A percentile compares a stretch with the other conserved stretches of the same genome.
phyloP scores from a whole-genome alignment of 202 grass and related monocot species.

The Miscanthus sacchariflorus region DNA sequence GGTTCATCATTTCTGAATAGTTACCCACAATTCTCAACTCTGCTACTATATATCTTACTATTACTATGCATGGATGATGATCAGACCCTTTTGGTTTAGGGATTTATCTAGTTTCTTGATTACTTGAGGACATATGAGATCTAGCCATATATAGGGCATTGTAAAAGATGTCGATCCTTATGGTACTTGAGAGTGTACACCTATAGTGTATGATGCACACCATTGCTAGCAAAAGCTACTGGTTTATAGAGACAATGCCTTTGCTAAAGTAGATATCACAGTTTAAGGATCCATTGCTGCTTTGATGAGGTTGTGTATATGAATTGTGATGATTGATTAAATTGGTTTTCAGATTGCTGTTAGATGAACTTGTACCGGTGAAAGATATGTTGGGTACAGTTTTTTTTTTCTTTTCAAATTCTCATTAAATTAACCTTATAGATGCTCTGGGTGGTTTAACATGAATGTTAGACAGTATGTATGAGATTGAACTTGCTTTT shows the following conservation, averaged over 20 bases:
- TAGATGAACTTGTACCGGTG: background rate
- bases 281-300: conserved; percentile 6
- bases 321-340: background rate
- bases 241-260: background rate
- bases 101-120: background rate
- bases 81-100: conserved; percentile 1
- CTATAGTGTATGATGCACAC: background rate
- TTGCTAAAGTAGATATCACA: background rate
- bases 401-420: background rate
- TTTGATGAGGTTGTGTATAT: background rate
- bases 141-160: background rate
- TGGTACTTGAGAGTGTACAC: background rate
- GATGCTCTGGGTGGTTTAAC: background rate
- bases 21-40: background rate
- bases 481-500: background rate
- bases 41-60: background rate
- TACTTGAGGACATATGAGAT: conserved; percentile 3
- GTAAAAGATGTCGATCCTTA: background rate
- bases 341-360: background rate
- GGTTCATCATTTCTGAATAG: background rate
- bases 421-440: background rate
- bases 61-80: background rate
- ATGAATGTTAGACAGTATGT: background rate
- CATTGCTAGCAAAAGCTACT: background rate
- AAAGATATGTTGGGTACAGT: background rate